Percentiles rank a stretch among this genome's conserved stretches.
phyloP scores from a whole-genome alignment of 305 asterid species.

The Fraxinus nigra region DNA sequence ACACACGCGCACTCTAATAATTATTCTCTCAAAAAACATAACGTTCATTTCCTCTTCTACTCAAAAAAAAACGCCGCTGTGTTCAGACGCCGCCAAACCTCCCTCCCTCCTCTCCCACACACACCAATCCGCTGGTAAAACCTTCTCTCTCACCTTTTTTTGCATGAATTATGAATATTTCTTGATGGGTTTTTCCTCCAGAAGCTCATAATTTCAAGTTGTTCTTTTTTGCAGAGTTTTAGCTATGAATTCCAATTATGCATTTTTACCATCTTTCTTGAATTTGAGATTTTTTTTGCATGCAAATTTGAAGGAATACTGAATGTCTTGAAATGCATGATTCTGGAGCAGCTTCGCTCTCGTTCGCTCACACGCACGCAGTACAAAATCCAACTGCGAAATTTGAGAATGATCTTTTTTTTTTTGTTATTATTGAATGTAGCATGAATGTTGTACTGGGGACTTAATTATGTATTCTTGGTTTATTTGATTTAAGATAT shows the following conservation, averaged over 20 bases:
- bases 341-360: not conserved
- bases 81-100: constrained; percentile 45
- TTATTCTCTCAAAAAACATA: constrained; percentile 11
- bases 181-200: constrained; percentile 11
- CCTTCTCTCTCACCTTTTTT: not conserved
- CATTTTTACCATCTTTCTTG: not conserved
- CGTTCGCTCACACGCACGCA: no score
- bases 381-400: not conserved
- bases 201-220: not conserved
- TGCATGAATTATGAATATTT: constrained; percentile 27
- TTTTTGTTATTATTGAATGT: not conserved
- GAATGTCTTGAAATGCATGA: constrained; percentile 9
- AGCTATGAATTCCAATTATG: constrained; percentile 13
- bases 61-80: constrained; percentile 37
- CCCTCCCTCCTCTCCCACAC: not conserved
- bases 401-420: not conserved
- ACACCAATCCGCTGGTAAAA: constrained; percentile 16
- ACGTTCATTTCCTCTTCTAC: constrained; percentile 29
- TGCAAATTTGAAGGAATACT: constrained; percentile 14
- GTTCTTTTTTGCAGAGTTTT: not conserved
- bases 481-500: not conserved
- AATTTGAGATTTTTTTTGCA: constrained; percentile 2
- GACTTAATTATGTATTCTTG: not conserved
- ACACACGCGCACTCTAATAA: not conserved
- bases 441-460: not conserved